Evolutionary conservation across 2,329 filamentous ascomycete genomes (phyloP).

Genomic region (Cladophialophora exuberans): DNA sequence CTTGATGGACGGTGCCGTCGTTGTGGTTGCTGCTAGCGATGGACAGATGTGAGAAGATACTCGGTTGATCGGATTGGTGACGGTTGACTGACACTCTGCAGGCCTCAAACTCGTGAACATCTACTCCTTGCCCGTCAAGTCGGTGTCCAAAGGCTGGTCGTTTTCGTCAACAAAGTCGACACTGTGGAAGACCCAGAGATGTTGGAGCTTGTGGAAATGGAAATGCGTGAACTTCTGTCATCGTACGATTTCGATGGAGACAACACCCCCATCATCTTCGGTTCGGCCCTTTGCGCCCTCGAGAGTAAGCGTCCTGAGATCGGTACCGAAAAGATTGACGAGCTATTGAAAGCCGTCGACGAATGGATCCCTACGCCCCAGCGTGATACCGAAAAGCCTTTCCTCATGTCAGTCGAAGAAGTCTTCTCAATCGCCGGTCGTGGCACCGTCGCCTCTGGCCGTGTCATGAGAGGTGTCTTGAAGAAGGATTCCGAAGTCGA

Average conservation of each 20-base stretch:
- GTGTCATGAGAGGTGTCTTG: slow-evolving; percentile 91
- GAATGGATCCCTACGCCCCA: slow-evolving; percentile 93
- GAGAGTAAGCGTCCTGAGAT: slow-evolving; percentile 87
- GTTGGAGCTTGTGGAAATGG: slow-evolving; percentile 99
- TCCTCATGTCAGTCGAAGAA: slow-evolving; percentile 98
- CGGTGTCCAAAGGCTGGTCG: slow-evolving; percentile 95
- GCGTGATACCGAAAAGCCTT: slow-evolving; percentile 96
- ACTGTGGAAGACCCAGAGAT: slow-evolving; percentile 97
- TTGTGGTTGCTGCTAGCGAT: slow-evolving; percentile 96
- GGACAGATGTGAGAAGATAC: slow-evolving; percentile 77
- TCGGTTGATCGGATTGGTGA: background rate
- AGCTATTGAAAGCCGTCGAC: slow-evolving; percentile 88
- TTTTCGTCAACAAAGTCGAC: slow-evolving; percentile 99
- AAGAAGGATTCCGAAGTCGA: slow-evolving; percentile 96
- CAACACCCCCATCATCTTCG: slow-evolving; percentile 95
- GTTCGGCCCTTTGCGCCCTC: slow-evolving; percentile 91
- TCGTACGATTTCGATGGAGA: slow-evolving; percentile 98
- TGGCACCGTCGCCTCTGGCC: slow-evolving; percentile 94
- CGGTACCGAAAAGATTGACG: slow-evolving; percentile 83
- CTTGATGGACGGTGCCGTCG: slow-evolving; percentile 98
- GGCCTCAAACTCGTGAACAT: slow-evolving; percentile 97
- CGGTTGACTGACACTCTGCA: slow-evolving; percentile 34
- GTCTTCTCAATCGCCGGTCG: slow-evolving; percentile 89
- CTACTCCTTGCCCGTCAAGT: slow-evolving; percentile 96
- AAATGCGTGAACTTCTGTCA: slow-evolving; percentile 95